phyloP scores from a whole-genome alignment of 1,284 basidiomycete species.

The Mycena sp. region DNA sequence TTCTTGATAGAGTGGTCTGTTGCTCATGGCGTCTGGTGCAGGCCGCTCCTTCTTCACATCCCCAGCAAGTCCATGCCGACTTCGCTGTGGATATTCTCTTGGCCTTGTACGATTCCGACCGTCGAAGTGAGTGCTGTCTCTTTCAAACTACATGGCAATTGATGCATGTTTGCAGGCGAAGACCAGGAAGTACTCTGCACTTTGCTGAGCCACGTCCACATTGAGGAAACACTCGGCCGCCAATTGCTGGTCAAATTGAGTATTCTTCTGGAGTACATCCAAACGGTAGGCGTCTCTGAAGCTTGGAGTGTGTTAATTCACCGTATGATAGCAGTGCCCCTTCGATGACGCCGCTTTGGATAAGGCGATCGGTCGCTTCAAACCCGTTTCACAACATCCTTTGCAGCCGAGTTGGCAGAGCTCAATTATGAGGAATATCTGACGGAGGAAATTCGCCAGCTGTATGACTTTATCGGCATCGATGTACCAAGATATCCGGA shows the following conservation, averaged over 20 bases:
- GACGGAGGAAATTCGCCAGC: conserved; percentile 62
- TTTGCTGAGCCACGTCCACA: conserved; percentile 80
- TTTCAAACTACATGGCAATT: too few species aligned
- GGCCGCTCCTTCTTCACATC: conserved; percentile 46
- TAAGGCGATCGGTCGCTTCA: conserved; percentile 79
- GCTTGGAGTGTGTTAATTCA: background rate
- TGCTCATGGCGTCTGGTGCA: conserved; percentile 17
- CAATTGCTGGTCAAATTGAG: conserved; percentile 70
- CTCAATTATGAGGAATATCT: conserved; percentile 65
- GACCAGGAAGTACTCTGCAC: conserved; percentile 86
- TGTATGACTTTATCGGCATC: conserved; percentile 69
- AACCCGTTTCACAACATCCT: conserved; percentile 66
- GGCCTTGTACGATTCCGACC: conserved; percentile 63
- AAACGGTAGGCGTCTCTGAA: conserved; percentile 55
- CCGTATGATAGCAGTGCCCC: conserved; percentile 78
- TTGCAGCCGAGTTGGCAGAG: conserved; percentile 62
- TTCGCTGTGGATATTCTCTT: conserved; percentile 81
- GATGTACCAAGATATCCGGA: conserved; percentile 43
- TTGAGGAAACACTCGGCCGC: conserved; percentile 76
- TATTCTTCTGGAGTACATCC: conserved; percentile 66
- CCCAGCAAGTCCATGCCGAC: conserved; percentile 78
- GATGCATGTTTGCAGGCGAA: conserved; percentile 64
- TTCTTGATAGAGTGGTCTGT: background rate
- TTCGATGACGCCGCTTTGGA: conserved; percentile 74
- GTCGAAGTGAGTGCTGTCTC: too few species aligned